Evolutionary conservation across 257 asterid species (phyloP), one percentile per base, ranked within the genome.

Genomic region (Solanum appendiculatum): DNA sequence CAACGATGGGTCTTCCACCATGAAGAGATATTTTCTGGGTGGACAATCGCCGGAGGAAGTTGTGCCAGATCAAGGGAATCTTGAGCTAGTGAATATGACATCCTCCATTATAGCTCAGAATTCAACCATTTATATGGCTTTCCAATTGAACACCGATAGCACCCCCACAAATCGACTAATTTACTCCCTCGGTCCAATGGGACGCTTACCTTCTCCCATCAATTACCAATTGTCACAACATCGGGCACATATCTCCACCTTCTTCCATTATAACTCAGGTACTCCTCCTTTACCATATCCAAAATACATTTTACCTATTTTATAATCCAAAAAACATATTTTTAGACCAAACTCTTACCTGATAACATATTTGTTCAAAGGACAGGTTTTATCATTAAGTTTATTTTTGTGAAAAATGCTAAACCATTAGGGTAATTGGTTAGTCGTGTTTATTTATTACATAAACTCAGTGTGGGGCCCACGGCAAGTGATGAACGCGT

Each of bases 191-290:
- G 98, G 99, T 6, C 96, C 88, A 9, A 2, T 7, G 0, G 91
- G 92, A 18, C 89, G 84, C 7, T n/a, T 93, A 27, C 98, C 98
- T 25, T 66, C 89, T 0, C 25, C 70, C 12, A 20, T 93, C 7
- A 58, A 23, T 44, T 88, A 60, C 80, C 92, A 86, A 1, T 69
- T 97, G 42, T 9, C 89, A 9, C 82, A 96, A 70, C 99, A 97
- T 58, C 75, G 72, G 0, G 90, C 90, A 2, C 89, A 60, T 83
- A 80, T 89, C 87, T 42, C 94, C 40, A 94, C 97, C 29, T 8
- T 36, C 69, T 74, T 97, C 77, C 89, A 97, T 85, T 95, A 93
- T 68, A 89, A 88, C 40, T 93, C 98, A 84, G 98, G 98, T 58
- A 58, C 27, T 56, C 54, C 18, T 46, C 54, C 7, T 7, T 56